Percentiles rank a stretch among this genome's conserved stretches.
Evolutionary conservation across 805 yeast species (phyloP).

Genomic region (Komagataella kurtzmanii): DNA sequence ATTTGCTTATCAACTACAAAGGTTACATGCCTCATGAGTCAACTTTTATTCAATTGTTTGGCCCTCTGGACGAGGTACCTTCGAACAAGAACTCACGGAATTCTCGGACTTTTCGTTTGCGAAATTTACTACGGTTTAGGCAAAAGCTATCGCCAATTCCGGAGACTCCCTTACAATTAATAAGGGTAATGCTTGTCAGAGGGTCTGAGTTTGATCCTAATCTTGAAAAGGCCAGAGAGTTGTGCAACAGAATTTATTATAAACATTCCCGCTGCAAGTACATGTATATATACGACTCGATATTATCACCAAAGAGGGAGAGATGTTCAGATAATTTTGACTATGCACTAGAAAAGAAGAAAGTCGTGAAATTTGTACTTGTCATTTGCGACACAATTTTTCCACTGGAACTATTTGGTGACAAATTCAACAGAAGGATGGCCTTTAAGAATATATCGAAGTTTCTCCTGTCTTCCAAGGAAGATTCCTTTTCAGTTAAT

Average conservation of each 20-base stretch:
- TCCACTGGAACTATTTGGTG: constrained; percentile 41
- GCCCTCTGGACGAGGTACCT: not conserved
- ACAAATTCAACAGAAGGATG: constrained; percentile 27
- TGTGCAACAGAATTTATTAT: constrained; percentile 11
- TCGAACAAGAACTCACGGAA: not conserved
- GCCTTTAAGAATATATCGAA: constrained; percentile 22
- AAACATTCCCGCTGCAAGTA: constrained; percentile 24
- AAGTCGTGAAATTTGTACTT: constrained; percentile 28
- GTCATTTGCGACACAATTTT: constrained; percentile 31
- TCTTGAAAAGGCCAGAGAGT: constrained; percentile 1
- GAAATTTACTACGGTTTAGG: not conserved
- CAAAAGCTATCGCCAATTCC: not conserved
- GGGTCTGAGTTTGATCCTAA: not conserved
- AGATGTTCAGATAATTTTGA: constrained; percentile 14
- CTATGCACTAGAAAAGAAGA: constrained; percentile 15
- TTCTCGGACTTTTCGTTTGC: not conserved
- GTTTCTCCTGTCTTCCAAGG: constrained; percentile 23
- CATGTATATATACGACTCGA: constrained; percentile 19
- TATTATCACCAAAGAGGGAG: constrained; percentile 13
- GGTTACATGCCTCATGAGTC: constrained; percentile 10
- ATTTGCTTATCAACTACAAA: constrained; percentile 22
- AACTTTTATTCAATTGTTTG: not conserved
- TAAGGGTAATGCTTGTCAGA: not conserved
- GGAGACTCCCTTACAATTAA: not conserved
- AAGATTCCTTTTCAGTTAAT: constrained; percentile 19